Evolutionary conservation across 2,329 filamentous ascomycete genomes (phyloP), one percentile per base, ranked within the genome.

Genomic region (Fusarium setosum): DNA sequence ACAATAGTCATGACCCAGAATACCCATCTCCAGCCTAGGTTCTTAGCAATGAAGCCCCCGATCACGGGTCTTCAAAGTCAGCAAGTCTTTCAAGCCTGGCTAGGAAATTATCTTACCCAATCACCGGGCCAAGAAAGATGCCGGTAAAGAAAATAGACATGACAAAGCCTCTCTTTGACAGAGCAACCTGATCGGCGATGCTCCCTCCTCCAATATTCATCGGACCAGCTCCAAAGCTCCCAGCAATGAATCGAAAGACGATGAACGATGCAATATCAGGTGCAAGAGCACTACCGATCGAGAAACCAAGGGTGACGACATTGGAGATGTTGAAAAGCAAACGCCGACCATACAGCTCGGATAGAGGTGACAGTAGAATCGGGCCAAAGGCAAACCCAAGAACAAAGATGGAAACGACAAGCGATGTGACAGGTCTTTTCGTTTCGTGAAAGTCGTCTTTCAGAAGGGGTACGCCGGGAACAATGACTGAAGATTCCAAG

Each of bases 141-240:
- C 45, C 58, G 31, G 55, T 59, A 24, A 60, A 60, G 26, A 59
- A 60, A 9, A 60, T 59, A 3, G 58, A 60, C 58, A 60, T 60
- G 12, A 59, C 58, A 31, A 60, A 53, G 0, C 58, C 55, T 34
- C 55, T 34, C 21, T n/a, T 60, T 1, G n/a, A 5, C 1, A 53
- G 5, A 2, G 41, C 45, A 2, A 47, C 45, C 3, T 60, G 55
- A 4, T 60, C 55, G 2, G 26, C 58, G 23, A 60, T 60, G 26
- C 58, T 60, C 0, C 26, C 58, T 5, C 58, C 58, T 4, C 55
- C 55, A 15, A 60, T 60, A 4, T 60, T 60, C 55, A 60, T 59
- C 1, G 55, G 58, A 1, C 32, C 58, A 35, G 55, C 58, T 2
- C 58, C 58, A 21, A 60, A 60, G 2, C 26, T 53, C 0, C 58